Base-by-base conservation (phyloP, 2,329 filamentous ascomycete species). In the Pseudopyricularia cyperi region DNA sequence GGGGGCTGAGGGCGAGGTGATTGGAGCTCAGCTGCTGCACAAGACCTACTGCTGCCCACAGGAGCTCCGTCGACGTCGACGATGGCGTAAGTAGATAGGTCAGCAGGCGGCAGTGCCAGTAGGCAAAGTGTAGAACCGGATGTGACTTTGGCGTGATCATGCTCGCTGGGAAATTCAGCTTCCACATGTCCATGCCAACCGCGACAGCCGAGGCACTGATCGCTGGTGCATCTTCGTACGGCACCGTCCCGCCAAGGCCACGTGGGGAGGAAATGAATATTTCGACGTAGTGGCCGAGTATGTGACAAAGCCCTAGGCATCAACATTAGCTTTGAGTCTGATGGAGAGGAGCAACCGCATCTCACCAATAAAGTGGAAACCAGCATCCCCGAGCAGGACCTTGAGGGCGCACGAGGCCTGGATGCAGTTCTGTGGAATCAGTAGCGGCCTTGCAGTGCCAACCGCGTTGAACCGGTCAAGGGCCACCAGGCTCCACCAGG, bases 391-490 rank as follows among this genome's bases (percentile, higher is more conserved):
- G 4, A 88, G 67, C 7, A 84, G 63, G 15, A 68, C 65, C 55
- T 76, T 74, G 53, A 89, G 73, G 47, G 80, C 79, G 1, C 76
- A 73, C 6, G 77, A 68, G 24, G 84, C 67, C 14, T 84, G 74
- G 7, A 82, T 73, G 51, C 73, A 79, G 55, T 77, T 74, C 57
- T 85, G 77, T 2, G 77, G 78, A 53, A 89, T 79, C 53, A 82
- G 71, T 12, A 79, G 59, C 3, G 82, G 79, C 55, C 75, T 79
- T 12, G 77, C 79, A 4, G 77, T 83, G 22, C 79, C 81, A n/a
- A 80, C 75, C 4, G 85, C 81, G 61, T 87, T 80, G 82, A 83
- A 89, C 15, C 83, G 76, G 60, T 89, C 85, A 56, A 89, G 75
- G 56, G 85, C 74, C 46, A 87, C 76, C 33, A 89, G 68, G 14